Conservation (phyloP, 768 basidiomycete genomes). For the Chalciporus sphaerocephalus region DNA sequence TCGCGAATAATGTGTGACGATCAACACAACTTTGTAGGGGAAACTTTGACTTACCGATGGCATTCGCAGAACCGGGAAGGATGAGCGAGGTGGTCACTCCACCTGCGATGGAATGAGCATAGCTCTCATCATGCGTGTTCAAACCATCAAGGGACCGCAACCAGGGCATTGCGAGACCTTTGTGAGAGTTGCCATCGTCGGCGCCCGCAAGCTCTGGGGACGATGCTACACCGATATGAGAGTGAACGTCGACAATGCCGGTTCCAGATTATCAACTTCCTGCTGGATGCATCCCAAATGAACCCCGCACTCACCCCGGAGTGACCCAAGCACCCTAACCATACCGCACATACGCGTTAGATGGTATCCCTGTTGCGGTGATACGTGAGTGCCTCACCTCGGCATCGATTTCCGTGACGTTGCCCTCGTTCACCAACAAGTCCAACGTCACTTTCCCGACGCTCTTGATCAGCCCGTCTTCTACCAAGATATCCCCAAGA, state of each 20-base stretch:
- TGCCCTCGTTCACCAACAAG: neutral
- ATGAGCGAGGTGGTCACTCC: conserved; percentile 72
- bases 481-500: conserved; percentile 57
- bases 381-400: conserved; percentile 15
- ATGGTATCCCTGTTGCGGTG: neutral
- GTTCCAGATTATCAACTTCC: too few relatives aligned
- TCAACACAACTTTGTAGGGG: neutral
- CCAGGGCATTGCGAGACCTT: conserved; percentile 48
- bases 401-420: conserved; percentile 42
- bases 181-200: conserved; percentile 51
- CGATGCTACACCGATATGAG: conserved; percentile 47
- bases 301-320: conserved; percentile 32
- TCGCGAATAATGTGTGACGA: neutral
- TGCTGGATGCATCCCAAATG: neutral
- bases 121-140: conserved; percentile 69
- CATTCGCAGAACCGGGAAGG: conserved; percentile 65
- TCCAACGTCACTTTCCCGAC: conserved; percentile 42
- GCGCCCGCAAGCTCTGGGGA: conserved; percentile 41
- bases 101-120: conserved; percentile 56
- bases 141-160: conserved; percentile 66
- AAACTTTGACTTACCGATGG: conserved; percentile 45
- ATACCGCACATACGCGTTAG: neutral
- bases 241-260: conserved; percentile 53
- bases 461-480: conserved; percentile 57
- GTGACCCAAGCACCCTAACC: conserved; percentile 64